Evolutionary conservation across 768 basidiomycete genomes (phyloP).

Genomic region (Mycena crocata): DNA sequence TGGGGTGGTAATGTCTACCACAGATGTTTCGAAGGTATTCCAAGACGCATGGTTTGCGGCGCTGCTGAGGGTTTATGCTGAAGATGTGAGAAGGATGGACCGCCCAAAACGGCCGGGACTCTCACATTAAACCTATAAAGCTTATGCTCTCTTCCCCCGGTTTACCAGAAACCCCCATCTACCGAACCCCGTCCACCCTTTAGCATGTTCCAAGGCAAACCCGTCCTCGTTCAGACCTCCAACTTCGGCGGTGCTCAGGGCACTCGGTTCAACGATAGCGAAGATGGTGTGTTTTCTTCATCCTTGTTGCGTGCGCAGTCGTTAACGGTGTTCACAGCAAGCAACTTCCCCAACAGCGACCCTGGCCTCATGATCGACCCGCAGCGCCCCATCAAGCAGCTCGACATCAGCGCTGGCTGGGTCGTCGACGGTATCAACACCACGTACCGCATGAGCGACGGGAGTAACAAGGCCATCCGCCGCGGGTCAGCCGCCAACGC

Average conservation of each 20-base stretch:
- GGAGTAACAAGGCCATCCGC: slow-evolving; percentile 14
- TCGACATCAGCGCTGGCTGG: slow-evolving; percentile 16
- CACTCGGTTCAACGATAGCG: slow-evolving; percentile 18
- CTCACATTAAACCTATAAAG: slow-evolving; percentile 11
- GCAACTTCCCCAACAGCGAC: slow-evolving; percentile 17
- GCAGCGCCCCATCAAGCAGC: slow-evolving; percentile 19
- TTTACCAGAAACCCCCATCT: not conserved
- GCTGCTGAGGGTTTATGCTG: not conserved
- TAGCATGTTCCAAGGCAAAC: slow-evolving; percentile 23
- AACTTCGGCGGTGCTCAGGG: slow-evolving; percentile 27
- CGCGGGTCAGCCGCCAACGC: not conserved
- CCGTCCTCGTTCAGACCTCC: slow-evolving; percentile 25
- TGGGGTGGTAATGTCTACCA: too few species aligned
- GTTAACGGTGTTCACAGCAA: slow-evolving; percentile 11
- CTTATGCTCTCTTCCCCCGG: not conserved
- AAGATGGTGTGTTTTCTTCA: not conserved
- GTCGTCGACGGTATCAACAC: slow-evolving; percentile 15
- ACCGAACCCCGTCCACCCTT: slow-evolving; percentile 2
- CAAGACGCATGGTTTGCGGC: too few species aligned
- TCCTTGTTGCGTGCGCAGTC: not conserved
- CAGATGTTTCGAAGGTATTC: too few species aligned
- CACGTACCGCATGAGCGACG: slow-evolving; percentile 23
- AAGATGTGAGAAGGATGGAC: not conserved
- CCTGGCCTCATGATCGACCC: slow-evolving; percentile 15
- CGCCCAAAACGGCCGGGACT: not conserved